Percentiles rank a stretch among this genome's conserved stretches.
Evolutionary conservation across 176 grass and related monocot species (phyloP).

Genomic region (Chrysopogon serrulatus): DNA sequence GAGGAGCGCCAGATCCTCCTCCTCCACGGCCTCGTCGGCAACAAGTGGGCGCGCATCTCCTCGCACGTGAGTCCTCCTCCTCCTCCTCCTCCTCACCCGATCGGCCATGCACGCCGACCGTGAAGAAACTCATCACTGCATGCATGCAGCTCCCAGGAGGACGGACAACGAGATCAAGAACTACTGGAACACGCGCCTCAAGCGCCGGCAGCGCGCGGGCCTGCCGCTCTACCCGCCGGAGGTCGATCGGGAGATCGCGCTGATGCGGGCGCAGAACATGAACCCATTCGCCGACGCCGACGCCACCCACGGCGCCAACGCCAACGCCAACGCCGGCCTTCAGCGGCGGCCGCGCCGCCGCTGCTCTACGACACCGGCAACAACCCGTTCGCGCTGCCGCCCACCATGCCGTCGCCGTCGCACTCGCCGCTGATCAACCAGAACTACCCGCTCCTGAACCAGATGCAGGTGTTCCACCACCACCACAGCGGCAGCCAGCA

Average conservation of each 20-base stretch:
- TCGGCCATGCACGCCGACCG: too few species aligned
- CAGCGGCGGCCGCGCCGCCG: neutral
- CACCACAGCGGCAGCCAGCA: neutral
- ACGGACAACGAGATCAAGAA: slow-evolving; percentile 97
- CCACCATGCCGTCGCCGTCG: neutral
- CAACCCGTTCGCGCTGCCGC: slow-evolving; percentile 32
- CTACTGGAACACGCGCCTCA: slow-evolving; percentile 82
- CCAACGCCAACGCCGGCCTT: neutral
- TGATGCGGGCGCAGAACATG: slow-evolving; percentile 19
- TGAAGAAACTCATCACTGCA: neutral
- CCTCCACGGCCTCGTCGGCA: slow-evolving; percentile 74
- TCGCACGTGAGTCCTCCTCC: slow-evolving; percentile 49
- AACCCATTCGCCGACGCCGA: slow-evolving; percentile 11
- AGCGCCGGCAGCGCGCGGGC: slow-evolving; percentile 69
- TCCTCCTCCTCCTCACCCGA: too few species aligned
- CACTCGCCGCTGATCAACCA: slow-evolving; percentile 31
- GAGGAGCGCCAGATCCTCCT: slow-evolving; percentile 77
- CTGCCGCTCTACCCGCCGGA: slow-evolving; percentile 59
- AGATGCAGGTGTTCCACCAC: slow-evolving; percentile 33
- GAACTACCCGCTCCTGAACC: slow-evolving; percentile 33
- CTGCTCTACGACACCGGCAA: slow-evolving; percentile 23
- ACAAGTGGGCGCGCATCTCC: slow-evolving; percentile 83
- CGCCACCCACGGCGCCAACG: neutral
- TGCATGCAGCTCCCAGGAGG: slow-evolving; percentile 49
- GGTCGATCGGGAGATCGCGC: slow-evolving; percentile 40